Base-by-base conservation (phyloP, 495 filamentous ascomycete genomes). In the Penicillium desertorum region DNA sequence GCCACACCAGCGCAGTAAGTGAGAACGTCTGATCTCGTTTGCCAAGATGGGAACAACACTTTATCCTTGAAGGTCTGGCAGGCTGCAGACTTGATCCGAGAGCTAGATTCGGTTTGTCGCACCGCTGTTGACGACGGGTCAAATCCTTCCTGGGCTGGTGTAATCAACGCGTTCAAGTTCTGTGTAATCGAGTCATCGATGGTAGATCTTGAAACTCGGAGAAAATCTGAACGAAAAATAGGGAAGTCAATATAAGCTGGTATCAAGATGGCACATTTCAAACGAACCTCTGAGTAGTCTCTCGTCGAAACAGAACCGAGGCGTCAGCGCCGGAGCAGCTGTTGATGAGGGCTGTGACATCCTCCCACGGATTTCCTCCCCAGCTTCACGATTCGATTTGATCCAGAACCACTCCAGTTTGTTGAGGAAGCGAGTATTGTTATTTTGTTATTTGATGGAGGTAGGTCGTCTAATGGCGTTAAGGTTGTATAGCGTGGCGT, bases 131-230 rank as follows among this genome's bases (percentile, higher is more conserved):
- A 91, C 1, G 86, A 78, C 16, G 94, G 90, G 60, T 96, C 88
- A 68, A 96, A 98, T 8, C 83, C 83, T 20, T 74, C 69, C 25
- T 65, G 77, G 16, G 89, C 77, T 0, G 94, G 94, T 2, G 88
- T 92, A 34, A 91, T 72, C 23, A 98, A 80, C 2, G 91, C 90
- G 75, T 98, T 98, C 42, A 98, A 81, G 61, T 96, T 91, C 68
- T 96, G 93, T 1, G 85, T 85, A 62, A 98, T 96, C 16, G 88
- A 89, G 68, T 98, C 94, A 68, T 98, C 94, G 61, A 96, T 89
- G 23, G 89, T 83, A 54, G 83, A 80, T 54, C 94, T 84, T 6
- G 94, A 97, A 56, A 95, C 60, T 20, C 89, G 88, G n/a, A 98
- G 83, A 73, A 98, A 98, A 67, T 96, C 94, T 98, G 63, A 27